phyloP scores from a whole-genome alignment of 495 filamentous ascomycete species.

The Neurospora pannonica region DNA sequence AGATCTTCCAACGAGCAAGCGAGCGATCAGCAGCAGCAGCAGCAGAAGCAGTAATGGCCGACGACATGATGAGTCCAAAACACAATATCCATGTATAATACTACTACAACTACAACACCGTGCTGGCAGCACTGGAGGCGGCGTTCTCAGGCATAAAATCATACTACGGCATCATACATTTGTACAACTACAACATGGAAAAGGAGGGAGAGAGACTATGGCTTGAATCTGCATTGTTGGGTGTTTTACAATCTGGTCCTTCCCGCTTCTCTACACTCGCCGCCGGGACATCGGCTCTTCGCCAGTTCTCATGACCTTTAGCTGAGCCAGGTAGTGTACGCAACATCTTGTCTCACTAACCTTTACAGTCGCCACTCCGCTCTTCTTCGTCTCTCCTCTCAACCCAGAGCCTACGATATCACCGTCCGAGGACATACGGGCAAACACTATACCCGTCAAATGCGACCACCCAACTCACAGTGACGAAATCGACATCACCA shows the following conservation, averaged over 20 bases:
- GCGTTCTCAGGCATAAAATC: not conserved
- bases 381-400: not conserved
- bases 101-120: not conserved
- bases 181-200: not conserved
- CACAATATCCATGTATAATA: not conserved
- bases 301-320: not conserved
- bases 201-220: not conserved
- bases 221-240: not conserved
- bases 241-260: not conserved
- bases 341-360: not conserved
- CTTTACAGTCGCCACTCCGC: not conserved
- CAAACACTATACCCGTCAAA: not conserved
- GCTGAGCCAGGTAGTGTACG: not conserved
- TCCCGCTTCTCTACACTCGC: not conserved
- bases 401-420: not conserved
- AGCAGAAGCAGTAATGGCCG: not conserved
- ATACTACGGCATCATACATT: not conserved
- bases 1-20: not conserved
- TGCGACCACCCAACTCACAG: not conserved
- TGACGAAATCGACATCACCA: not conserved
- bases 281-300: not conserved
- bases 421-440: not conserved
- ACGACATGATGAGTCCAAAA: not conserved
- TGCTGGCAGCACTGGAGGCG: not conserved
- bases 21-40: not conserved